Percentiles rank a stretch among this genome's conserved stretches.
These are phyloP conservation scores for Macrolepiota dolichaula DNA, from an alignment of 768 basidiomycete genomes.

Conservation along the genomic window DNA sequence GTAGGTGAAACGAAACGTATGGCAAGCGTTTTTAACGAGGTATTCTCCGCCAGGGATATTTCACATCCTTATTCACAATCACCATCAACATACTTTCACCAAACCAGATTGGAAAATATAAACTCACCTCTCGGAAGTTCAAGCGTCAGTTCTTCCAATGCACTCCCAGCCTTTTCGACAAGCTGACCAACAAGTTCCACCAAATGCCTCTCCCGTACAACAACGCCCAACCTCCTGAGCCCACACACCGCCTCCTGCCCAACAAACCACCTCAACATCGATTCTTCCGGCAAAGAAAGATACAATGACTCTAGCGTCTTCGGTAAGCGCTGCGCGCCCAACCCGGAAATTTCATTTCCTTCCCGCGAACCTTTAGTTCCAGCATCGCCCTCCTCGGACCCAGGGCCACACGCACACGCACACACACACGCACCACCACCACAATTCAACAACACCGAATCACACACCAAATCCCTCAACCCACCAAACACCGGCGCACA, in stretches of 20 bases:
- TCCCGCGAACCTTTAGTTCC: background rate
- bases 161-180: background rate
- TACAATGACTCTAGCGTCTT: background rate
- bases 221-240: background rate
- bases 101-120: no score
- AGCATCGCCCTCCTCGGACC: background rate
- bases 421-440: background rate
- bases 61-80: background rate
- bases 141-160: background rate
- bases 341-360: background rate
- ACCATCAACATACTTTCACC: no score
- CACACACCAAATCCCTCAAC: constrained; percentile 1
- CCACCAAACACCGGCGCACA: background rate
- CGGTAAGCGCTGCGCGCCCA: background rate
- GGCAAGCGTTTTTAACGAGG: background rate
- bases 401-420: background rate
- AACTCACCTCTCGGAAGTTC: background rate
- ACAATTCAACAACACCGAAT: constrained; percentile 9
- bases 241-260: background rate
- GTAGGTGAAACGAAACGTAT: background rate
- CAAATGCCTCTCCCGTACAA: background rate
- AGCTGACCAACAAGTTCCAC: background rate
- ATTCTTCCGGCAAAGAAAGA: background rate
- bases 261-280: constrained; percentile 4
- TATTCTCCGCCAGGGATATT: background rate